phyloP scores from a whole-genome alignment of 805 yeast genomes.

The Suhomyces sp. region DNA sequence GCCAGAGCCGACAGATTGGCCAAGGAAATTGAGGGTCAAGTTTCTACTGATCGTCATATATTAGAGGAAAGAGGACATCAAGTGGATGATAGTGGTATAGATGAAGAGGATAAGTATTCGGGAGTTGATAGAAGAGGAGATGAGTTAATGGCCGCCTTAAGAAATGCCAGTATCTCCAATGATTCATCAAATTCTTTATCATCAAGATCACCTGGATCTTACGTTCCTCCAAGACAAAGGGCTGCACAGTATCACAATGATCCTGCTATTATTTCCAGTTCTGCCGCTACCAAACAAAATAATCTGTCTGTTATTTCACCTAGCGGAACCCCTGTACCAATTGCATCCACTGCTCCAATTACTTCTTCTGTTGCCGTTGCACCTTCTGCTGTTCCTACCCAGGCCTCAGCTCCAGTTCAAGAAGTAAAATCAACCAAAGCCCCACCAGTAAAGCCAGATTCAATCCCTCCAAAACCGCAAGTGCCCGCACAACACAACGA shows the following conservation, averaged over 20 bases:
- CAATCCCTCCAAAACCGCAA: constrained; percentile 34
- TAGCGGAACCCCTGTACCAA: constrained; percentile 1
- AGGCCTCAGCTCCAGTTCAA: constrained; percentile 9
- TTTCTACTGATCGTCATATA: constrained; percentile 70
- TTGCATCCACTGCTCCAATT: neutral
- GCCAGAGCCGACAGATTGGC: constrained; percentile 78
- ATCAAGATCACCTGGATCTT: constrained; percentile 35
- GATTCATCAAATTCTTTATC: constrained; percentile 10
- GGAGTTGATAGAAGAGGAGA: constrained; percentile 75
- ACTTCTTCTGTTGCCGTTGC: neutral
- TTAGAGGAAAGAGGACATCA: constrained; percentile 87
- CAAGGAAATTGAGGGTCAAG: constrained; percentile 72
- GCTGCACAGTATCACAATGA: constrained; percentile 54
- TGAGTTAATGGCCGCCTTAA: constrained; percentile 49
- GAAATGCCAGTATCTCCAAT: constrained; percentile 25
- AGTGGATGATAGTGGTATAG: constrained; percentile 81
- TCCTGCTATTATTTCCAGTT: constrained; percentile 64
- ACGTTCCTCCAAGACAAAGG: constrained; percentile 58
- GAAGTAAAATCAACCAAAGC: constrained; percentile 2
- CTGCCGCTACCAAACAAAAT: constrained; percentile 30
- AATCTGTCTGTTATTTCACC: too few species aligned
- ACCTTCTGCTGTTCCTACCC: neutral
- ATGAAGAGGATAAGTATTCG: constrained; percentile 95
- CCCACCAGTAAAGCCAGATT: constrained; percentile 22
- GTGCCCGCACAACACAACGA: constrained; percentile 27